A percentile compares a stretch with the other conserved stretches of the same genome.
Conservation (phyloP, 768 basidiomycete genomes). For the Cystobasidiopsis lactophilus region DNA sequence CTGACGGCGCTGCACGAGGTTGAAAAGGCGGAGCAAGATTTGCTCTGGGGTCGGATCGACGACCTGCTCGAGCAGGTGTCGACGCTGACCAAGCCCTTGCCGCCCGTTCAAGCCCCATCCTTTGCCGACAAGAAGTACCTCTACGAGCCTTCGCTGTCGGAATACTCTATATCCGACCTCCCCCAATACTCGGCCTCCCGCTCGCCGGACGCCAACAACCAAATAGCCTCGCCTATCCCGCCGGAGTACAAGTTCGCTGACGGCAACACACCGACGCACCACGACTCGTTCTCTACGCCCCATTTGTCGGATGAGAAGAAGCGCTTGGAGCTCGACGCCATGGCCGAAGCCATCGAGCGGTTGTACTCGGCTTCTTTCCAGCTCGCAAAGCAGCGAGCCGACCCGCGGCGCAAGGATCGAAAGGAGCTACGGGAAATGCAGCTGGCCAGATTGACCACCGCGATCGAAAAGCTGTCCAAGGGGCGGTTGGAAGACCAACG, state of each 20-base stretch:
- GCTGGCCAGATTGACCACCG: constrained; percentile 30
- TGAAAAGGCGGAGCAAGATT: constrained; percentile 35
- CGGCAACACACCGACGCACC: too few relatives aligned
- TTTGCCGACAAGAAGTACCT: too few relatives aligned
- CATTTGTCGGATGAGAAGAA: constrained; percentile 43
- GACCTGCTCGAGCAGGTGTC: constrained; percentile 48
- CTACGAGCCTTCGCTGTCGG: background rate
- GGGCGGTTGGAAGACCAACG: constrained; percentile 22
- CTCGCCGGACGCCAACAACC: too few relatives aligned
- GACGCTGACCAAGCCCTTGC: constrained; percentile 32
- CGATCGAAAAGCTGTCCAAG: constrained; percentile 20
- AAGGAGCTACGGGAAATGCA: constrained; percentile 52
- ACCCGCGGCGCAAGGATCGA: constrained; percentile 33
- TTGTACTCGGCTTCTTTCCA: constrained; percentile 70
- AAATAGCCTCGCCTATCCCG: constrained; percentile 26
- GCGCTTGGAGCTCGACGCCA: constrained; percentile 55
- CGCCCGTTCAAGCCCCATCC: constrained; percentile 16
- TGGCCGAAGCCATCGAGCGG: constrained; percentile 72
- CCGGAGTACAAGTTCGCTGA: constrained; percentile 31
- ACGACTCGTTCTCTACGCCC: too few relatives aligned
- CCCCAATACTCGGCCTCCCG: background rate
- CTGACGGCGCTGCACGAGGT: constrained; percentile 29
- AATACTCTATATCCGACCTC: background rate
- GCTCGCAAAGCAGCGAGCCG: constrained; percentile 76
- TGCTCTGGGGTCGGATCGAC: constrained; percentile 56